Conservation (phyloP, 257 asterid genomes). For the Parsonsia alboflavescens region DNA sequence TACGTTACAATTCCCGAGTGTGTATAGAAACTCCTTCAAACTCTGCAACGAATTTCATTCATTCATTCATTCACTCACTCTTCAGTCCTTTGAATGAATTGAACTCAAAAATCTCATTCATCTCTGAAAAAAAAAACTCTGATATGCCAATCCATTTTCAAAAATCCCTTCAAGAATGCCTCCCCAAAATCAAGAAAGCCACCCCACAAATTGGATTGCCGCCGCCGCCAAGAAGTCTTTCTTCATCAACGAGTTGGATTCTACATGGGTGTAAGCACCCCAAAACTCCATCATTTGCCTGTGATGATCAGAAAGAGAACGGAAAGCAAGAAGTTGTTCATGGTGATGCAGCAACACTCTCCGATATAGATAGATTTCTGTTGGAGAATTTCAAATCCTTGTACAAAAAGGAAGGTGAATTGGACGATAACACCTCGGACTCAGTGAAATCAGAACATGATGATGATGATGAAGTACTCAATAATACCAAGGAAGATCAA, state of each 20-base stretch:
- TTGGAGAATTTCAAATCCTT: slow-evolving; percentile 61
- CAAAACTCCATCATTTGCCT: slow-evolving; percentile 45
- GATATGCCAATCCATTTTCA: slow-evolving; percentile 53
- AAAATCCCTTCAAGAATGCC: slow-evolving; percentile 47
- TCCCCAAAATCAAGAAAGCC: slow-evolving; percentile 46
- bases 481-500: slow-evolving; percentile 14
- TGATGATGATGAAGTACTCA: neutral
- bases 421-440: neutral
- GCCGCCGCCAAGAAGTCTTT: slow-evolving; percentile 9
- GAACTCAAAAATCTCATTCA: too few relatives aligned
- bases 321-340: neutral
- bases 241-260: slow-evolving; percentile 32
- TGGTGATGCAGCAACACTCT: slow-evolving; percentile 35
- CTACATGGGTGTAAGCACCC: slow-evolving; percentile 44
- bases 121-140: neutral
- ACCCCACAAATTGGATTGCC: slow-evolving; percentile 25
- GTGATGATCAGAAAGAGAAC: slow-evolving; percentile 8
- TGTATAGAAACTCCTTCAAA: neutral
- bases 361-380: slow-evolving; percentile 59
- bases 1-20: slow-evolving; percentile 7
- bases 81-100: too few relatives aligned
- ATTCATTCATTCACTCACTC: too few relatives aligned
- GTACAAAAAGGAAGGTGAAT: slow-evolving; percentile 27
- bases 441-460: slow-evolving; percentile 8
- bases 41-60: neutral